Percentiles rank a stretch among this genome's conserved stretches.
These are phyloP conservation scores for Gillenia trifoliata DNA, from an alignment of 306 rosid species.

Conservation along the genomic window DNA sequence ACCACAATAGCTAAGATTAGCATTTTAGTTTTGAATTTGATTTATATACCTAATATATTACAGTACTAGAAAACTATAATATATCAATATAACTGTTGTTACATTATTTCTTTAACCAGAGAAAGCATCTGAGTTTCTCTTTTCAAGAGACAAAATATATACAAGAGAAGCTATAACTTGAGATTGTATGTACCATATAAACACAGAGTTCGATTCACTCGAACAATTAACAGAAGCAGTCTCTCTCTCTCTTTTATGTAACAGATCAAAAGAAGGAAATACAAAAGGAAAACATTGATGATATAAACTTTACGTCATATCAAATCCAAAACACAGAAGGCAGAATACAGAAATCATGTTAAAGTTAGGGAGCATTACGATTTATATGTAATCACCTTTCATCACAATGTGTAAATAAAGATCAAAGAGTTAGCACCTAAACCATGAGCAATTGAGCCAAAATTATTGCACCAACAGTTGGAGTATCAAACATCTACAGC, in stretches of 20 bases:
- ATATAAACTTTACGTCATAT: background rate
- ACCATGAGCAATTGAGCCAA: too few species aligned
- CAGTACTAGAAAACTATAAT: background rate
- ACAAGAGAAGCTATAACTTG: background rate
- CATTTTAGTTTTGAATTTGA: background rate
- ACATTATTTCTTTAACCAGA: background rate
- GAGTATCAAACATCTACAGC: too few species aligned
- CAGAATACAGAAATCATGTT: background rate
- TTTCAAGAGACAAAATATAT: background rate
- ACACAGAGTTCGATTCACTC: background rate
- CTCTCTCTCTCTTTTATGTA: background rate
- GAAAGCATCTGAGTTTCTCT: background rate
- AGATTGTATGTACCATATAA: background rate
- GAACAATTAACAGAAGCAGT: background rate
- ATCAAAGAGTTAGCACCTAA: too few species aligned
- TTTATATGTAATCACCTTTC: too few species aligned
- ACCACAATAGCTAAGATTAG: background rate
- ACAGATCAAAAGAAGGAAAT: background rate
- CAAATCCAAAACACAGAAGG: background rate
- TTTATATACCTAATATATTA: background rate
- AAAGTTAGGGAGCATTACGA: background rate
- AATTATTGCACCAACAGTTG: too few species aligned
- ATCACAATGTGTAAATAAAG: too few species aligned
- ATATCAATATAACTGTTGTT: background rate
- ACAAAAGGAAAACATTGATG: background rate